Base-by-base conservation (phyloP, 2,329 filamentous ascomycete genomes). In the Monilinia fructigena region DNA sequence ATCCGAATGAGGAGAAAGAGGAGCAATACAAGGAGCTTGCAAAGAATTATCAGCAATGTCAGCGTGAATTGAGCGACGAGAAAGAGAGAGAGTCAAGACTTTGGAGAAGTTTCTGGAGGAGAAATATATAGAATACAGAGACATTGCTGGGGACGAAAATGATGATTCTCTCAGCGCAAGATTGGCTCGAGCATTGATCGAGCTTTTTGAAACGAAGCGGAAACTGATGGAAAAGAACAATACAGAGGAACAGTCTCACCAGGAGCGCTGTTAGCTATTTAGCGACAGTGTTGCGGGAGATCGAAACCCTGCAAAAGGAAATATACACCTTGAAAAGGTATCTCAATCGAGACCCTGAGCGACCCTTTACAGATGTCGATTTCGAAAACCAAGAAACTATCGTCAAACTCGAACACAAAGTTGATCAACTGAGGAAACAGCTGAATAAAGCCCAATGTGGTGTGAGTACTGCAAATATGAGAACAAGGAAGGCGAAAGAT, bases 231-330 rank as follows among this genome's bases (percentile, higher is more conserved):
- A 61, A 38, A 38, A 61, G 35, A 26, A 61, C 58, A 4, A 61
- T 50, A 26, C 58, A 61, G 58, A 61, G 58, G 8, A 61, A 61
- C 26, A 50, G 45, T 50, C 45, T 61, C 7, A 61, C n/a, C n/a
- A 61, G 20, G 20, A 61, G 58, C 5, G 58, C 58, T 20, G 45
- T 61, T 6, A 3, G 1, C 16, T 61, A 31, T 50, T 26, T 61
- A 20, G 11, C 45, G 31, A 40, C 45, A 7, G 45, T 40, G 12
- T 50, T 61, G 23, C 14, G 31, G 14, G 28, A 61, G 6, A 52
- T 26, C 38, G 58, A 50, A 35, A 40, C n/a, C 0, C 16, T 61
- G 14, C 3, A 61, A 16, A 31, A 50, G 4, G 26, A 50, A 26
- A 40, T 50, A 50, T 20, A 50, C n/a, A 61, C 31, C 5, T 14